Evolutionary conservation across 192 early-diverging fungal species (phyloP), one percentile per base, ranked within the genome.

Genomic region (Mortierella alpina): DNA sequence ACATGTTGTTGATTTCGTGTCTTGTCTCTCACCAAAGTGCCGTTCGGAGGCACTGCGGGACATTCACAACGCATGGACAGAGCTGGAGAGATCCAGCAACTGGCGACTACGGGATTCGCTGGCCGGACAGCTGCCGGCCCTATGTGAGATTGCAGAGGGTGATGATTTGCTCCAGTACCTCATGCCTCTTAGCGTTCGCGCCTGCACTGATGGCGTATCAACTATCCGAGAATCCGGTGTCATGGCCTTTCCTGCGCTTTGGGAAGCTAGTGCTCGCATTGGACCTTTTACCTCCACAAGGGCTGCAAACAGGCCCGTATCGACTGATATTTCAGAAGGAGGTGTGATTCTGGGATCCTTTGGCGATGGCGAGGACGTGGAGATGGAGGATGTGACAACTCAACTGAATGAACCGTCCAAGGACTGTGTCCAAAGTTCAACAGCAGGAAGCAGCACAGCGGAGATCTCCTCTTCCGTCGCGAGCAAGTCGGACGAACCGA

Each of bases 71-170:
- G 91, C 92, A 10, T 93, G 93, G 82, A 82, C 86, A 70, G 90
- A 91, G 52, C 89, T 93, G 63, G 78, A 79, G 23, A 46, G 70
- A 20, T 90, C 87, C 56, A 86, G 80, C 52, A 90, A 91, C 63
- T 95, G 93, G 93, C 88, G 92, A 13, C 85, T 92, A 17, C 84
- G 93, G 44, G 90, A 95, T 69, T 88, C 89, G 48, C 85, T 95
- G 75, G 91, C 92, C 2, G 73, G 75, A 18, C 93, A 95, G 74
- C 69, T 95, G n/a, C 87, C 90, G 15, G 85, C 83, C 20, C 84
- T 95, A 31, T 91, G 91, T 59, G 82, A 86, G 39, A 69, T 92
- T 44, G 92, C 91, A 62, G 87, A 92, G 40, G 86, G 86, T 0
- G 65, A 87, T 8, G 82, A 86, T 59, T 88, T 93, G 4, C 85